Conservation (phyloP, 805 yeast genomes). For the Zygosaccharomyces rouxii region DNA sequence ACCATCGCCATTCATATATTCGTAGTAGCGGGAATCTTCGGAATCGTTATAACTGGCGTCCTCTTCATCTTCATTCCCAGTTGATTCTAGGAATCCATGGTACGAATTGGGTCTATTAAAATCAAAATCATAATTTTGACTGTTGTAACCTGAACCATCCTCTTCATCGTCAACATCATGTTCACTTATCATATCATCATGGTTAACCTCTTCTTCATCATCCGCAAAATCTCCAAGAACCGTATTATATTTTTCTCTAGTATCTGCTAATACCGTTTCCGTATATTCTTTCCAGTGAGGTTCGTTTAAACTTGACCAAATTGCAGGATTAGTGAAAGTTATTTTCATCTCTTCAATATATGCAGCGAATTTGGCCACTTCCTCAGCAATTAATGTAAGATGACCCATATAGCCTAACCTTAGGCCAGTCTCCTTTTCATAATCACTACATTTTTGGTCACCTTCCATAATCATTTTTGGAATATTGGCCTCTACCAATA, state of each 20-base stretch:
- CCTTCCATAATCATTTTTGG: slow-evolving; percentile 64
- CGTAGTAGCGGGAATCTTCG: slow-evolving; percentile 35
- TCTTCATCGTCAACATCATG: slow-evolving; percentile 19
- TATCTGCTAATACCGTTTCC: slow-evolving; percentile 74
- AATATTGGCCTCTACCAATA: slow-evolving; percentile 55
- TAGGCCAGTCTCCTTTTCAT: slow-evolving; percentile 57
- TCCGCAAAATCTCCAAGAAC: slow-evolving; percentile 71
- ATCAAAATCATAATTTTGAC: slow-evolving; percentile 18
- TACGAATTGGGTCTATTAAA: slow-evolving; percentile 14
- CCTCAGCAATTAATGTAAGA: slow-evolving; percentile 87
- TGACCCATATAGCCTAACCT: slow-evolving; percentile 97
- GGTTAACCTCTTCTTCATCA: slow-evolving; percentile 20
- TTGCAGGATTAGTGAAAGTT: slow-evolving; percentile 24
- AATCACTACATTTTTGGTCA: slow-evolving; percentile 52
- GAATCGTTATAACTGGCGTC: slow-evolving; percentile 25
- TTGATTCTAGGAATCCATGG: slow-evolving; percentile 13
- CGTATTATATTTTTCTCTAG: slow-evolving; percentile 91
- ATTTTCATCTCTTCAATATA: slow-evolving; percentile 39
- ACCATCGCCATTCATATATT: slow-evolving; percentile 36
- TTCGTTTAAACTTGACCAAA: slow-evolving; percentile 27
- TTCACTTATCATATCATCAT: slow-evolving; percentile 33
- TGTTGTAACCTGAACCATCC: slow-evolving; percentile 10
- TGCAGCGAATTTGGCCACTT: slow-evolving; percentile 78
- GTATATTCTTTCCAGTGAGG: slow-evolving; percentile 75
- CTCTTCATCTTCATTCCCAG: slow-evolving; percentile 29